Percentiles rank a stretch among this genome's conserved stretches.
Evolutionary conservation across 768 basidiomycete genomes (phyloP).

Genomic region (Pluteus cervinus): DNA sequence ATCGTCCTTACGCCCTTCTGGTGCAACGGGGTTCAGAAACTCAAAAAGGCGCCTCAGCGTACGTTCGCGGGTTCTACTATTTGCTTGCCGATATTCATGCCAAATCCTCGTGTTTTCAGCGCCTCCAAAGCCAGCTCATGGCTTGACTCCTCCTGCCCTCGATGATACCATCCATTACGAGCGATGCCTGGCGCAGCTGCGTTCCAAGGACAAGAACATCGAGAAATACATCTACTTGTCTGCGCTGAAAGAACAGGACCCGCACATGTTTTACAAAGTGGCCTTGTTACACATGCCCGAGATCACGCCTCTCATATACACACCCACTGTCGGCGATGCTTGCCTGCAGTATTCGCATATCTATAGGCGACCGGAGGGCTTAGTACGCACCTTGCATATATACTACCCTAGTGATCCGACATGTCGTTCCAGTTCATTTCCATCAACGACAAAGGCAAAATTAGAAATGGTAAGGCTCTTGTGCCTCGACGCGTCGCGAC

Average conservation of each 20-base stretch:
- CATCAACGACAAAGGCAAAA: slow-evolving; percentile 77
- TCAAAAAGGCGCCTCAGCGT: slow-evolving; percentile 58
- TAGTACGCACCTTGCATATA: slow-evolving; percentile 35
- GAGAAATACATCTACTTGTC: slow-evolving; percentile 87
- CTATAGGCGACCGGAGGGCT: slow-evolving; percentile 68
- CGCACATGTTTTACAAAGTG: slow-evolving; percentile 71
- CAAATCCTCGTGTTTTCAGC: slow-evolving; percentile 29
- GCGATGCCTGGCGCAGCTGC: slow-evolving; percentile 65
- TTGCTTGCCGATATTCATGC: too few relatives aligned
- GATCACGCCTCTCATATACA: slow-evolving; percentile 80
- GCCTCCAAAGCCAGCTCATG: slow-evolving; percentile 38
- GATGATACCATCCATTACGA: slow-evolving; percentile 44
- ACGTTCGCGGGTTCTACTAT: too few relatives aligned
- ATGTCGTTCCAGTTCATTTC: slow-evolving; percentile 55
- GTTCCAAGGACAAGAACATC: slow-evolving; percentile 65
- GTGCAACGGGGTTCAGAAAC: slow-evolving; percentile 63
- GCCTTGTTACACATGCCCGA: slow-evolving; percentile 68
- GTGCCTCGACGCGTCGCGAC: not conserved
- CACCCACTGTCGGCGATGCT: slow-evolving; percentile 89
- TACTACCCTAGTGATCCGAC: slow-evolving; percentile 8
- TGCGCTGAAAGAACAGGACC: slow-evolving; percentile 66
- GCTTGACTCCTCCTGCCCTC: slow-evolving; percentile 56
- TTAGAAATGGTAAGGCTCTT: slow-evolving; percentile 37
- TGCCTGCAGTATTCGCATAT: slow-evolving; percentile 80
- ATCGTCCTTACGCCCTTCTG: slow-evolving; percentile 67